A percentile compares a stretch with the other conserved stretches of the same genome.
Conservation (phyloP, 2,329 filamentous ascomycete species). For the Paecilomyces sp. region DNA sequence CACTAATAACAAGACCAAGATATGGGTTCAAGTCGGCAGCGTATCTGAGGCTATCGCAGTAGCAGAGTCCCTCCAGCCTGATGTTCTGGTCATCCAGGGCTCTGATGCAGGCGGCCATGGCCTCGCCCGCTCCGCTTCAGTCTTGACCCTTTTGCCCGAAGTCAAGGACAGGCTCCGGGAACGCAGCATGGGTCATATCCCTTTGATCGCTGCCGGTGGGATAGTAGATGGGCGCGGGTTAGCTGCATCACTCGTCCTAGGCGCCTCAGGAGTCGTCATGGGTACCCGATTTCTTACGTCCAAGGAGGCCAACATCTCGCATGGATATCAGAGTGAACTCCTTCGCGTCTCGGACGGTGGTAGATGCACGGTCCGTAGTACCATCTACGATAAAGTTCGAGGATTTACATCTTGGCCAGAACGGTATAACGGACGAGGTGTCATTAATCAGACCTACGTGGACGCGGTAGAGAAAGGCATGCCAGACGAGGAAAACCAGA, state of each 20-base stretch:
- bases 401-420: slow-evolving; percentile 53
- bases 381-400: slow-evolving; percentile 26
- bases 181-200: slow-evolving; percentile 23
- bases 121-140: slow-evolving; percentile 36
- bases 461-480: slow-evolving; percentile 34
- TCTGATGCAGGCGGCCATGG: slow-evolving; percentile 50
- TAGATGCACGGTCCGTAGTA: slow-evolving; percentile 33
- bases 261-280: slow-evolving; percentile 50
- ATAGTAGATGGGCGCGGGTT: slow-evolving; percentile 47
- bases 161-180: slow-evolving; percentile 33
- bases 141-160: slow-evolving; percentile 47
- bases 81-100: slow-evolving; percentile 48
- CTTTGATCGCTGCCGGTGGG: slow-evolving; percentile 47
- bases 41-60: slow-evolving; percentile 40
- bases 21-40: slow-evolving; percentile 50
- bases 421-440: slow-evolving; percentile 50
- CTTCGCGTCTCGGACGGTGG: slow-evolving; percentile 46
- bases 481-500: slow-evolving; percentile 32
- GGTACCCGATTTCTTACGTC: slow-evolving; percentile 58
- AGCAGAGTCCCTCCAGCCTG: slow-evolving; percentile 30
- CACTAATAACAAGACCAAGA: slow-evolving; percentile 32
- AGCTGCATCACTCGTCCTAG: slow-evolving; percentile 44
- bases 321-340: slow-evolving; percentile 45
- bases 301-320: slow-evolving; percentile 41
- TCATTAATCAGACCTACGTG: slow-evolving; percentile 49